Evolutionary conservation across 2,329 filamentous ascomycete genomes (phyloP), one percentile per base, ranked within the genome.

Genomic region (Paracamarosporium sp.): DNA sequence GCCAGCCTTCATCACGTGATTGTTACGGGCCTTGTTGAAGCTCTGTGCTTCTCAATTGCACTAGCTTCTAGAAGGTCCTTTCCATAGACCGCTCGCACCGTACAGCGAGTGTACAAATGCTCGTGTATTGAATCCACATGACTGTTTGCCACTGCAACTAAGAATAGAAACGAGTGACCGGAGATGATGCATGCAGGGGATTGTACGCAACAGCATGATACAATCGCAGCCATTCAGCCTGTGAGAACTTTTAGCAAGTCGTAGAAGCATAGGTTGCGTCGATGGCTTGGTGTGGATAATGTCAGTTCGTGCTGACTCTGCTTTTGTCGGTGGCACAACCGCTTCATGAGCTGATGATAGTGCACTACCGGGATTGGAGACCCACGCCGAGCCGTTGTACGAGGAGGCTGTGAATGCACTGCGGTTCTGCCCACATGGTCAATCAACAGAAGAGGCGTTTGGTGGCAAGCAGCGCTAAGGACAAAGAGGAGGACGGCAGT

Each of bases 1-100:
- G 45, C 20, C 30, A 7, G n/a, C 13, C 20, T 3, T 5, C 30
- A 63, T 70, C 65, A 70, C 68, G 67, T 70, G 68, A 70, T 47
- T n/a, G 1, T 25, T 2, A n/a, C 6, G 11, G 3, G 8, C 35
- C 15, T 5, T 17, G 13, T 22, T 25, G 22, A 43, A 25, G 5
- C 11, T 43, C 15, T 1, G 7, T 27, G 40, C 36, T 4, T 9
- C 3, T 22, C n/a, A 17, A 22, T 6, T 12, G 5, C 12, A 17
- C n/a, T 38, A 5, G 35, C 35, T 17, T 38, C 30, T 7, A 38
- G 8, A 1, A 38, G 35, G 35, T 17, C n/a, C 5, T n/a, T 12
- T 35, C 17, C 1, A 38, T 5, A 17, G 35, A 17, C 5, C n/a
- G 9, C 5, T 4, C 17, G 17, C 36, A 22, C 22, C n/a, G 17